Percentiles rank a stretch among this genome's conserved stretches.
Conservation (phyloP, 306 rosid species). For the Dalbergia cultrata region DNA sequence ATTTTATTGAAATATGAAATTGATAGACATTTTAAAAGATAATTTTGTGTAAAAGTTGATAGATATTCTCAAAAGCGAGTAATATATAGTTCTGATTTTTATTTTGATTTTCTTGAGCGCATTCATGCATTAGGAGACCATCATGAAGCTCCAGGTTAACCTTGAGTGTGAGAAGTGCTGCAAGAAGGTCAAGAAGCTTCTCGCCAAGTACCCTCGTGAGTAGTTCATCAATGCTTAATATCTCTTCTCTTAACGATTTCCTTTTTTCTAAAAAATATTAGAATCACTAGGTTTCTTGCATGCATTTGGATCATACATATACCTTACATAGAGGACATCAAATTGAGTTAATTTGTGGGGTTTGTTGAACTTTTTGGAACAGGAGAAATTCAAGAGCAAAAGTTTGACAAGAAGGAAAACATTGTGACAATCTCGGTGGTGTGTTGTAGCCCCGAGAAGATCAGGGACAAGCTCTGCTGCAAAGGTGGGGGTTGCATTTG, state of each 20-base stretch:
- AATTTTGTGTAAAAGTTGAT: too few species aligned
- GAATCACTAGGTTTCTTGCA: not conserved
- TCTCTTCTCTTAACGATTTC: not conserved
- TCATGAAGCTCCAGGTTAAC: conserved; percentile 75
- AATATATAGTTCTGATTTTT: too few species aligned
- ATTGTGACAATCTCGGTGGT: conserved; percentile 70
- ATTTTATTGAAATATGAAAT: too few species aligned
- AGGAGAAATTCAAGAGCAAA: conserved; percentile 84
- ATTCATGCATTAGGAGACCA: conserved; percentile 47
- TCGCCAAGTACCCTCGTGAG: conserved; percentile 66
- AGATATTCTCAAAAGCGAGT: too few species aligned
- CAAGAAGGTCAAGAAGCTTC: conserved; percentile 84
- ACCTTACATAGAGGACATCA: conserved; percentile 33
- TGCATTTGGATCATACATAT: too few species aligned
- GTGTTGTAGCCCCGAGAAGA: conserved; percentile 80
- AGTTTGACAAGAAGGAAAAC: conserved; percentile 66
- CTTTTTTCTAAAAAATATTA: not conserved
- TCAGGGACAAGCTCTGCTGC: conserved; percentile 63
- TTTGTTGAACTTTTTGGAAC: conserved; percentile 50
- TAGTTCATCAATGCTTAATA: conserved; percentile 42
- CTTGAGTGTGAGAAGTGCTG: conserved; percentile 74
- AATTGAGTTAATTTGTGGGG: conserved; percentile 46
- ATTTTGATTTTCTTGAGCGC: too few species aligned
- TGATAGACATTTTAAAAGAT: too few species aligned
- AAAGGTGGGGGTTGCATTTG: conserved; percentile 69